A percentile compares a stretch with the other conserved stretches of the same genome.
Conservation (phyloP, 352 stramenopile species). For the Sclerospora graminicola region DNA sequence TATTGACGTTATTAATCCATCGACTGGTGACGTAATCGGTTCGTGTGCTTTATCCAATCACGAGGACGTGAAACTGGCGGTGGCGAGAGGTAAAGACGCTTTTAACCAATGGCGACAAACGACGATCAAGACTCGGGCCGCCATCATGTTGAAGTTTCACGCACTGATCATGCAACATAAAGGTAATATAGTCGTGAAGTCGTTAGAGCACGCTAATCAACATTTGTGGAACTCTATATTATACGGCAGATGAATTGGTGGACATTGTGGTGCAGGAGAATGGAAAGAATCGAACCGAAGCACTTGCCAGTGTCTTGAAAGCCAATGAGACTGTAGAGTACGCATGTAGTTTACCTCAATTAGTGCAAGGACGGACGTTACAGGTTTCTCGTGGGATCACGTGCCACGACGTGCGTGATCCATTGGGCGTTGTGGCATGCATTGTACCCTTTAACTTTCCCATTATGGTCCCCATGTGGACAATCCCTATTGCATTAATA, state of each 20-base stretch:
- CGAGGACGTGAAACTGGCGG: conserved; percentile 81
- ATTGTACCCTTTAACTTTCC: conserved; percentile 97
- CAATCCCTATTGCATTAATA: conserved; percentile 92
- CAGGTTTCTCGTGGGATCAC: conserved; percentile 86
- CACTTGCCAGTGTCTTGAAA: conserved; percentile 93
- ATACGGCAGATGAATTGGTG: conserved; percentile 72
- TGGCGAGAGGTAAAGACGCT: conserved; percentile 66
- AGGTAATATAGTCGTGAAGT: conserved; percentile 9
- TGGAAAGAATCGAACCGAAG: conserved; percentile 97
- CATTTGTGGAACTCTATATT: background rate
- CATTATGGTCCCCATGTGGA: conserved; percentile 98
- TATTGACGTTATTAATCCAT: conserved; percentile 56
- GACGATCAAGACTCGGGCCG: conserved; percentile 91
- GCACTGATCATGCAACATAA: conserved; percentile 85
- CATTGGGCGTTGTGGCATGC: conserved; percentile 87
- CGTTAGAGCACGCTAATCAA: background rate
- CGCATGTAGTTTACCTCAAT: conserved; percentile 88
- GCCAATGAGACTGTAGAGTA: conserved; percentile 98
- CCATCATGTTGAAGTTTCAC: conserved; percentile 96
- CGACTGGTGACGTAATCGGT: conserved; percentile 59
- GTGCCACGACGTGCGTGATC: conserved; percentile 89
- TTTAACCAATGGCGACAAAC: conserved; percentile 85
- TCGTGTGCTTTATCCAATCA: conserved; percentile 69
- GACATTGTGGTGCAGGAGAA: conserved; percentile 92
- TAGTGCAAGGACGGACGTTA: conserved; percentile 84